These are phyloP conservation scores for Apostasia shenzhenica DNA, from an alignment of 106 monocot species.

Conservation along the genomic window DNA sequence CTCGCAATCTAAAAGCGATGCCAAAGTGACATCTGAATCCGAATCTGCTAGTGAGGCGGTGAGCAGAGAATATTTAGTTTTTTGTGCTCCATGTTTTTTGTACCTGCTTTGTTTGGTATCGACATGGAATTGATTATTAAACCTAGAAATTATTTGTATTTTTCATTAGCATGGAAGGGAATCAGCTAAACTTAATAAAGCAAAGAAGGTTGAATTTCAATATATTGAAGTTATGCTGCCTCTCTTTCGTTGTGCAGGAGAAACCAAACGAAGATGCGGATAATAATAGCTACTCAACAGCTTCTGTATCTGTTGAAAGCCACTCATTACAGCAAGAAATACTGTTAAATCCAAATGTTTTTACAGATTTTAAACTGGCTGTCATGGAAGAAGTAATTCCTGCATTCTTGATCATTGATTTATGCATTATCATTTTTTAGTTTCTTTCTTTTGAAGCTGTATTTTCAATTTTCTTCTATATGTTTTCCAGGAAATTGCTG, in stretches of 20 bases:
- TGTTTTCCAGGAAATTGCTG: constrained; percentile 63
- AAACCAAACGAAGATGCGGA: constrained; percentile 10
- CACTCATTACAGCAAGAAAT: constrained; percentile 27
- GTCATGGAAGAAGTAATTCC: constrained; percentile 60
- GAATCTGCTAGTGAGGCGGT: constrained; percentile 22
- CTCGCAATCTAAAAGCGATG: constrained; percentile 11
- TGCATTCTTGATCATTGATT: background rate
- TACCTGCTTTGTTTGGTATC: no score
- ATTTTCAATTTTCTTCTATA: background rate
- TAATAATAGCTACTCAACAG: constrained; percentile 10
- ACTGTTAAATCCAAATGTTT: constrained; percentile 90
- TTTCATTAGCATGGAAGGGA: no score
- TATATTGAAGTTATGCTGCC: no score
- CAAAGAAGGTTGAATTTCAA: no score
- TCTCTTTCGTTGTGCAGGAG: constrained; percentile 25
- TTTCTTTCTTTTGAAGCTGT: background rate
- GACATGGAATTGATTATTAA: no score
- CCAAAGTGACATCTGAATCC: constrained; percentile 13
- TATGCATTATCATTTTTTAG: background rate
- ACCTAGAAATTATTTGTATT: no score
- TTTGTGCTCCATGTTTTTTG: constrained; percentile 1
- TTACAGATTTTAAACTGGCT: constrained; percentile 85
- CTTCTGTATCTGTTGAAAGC: constrained; percentile 14
- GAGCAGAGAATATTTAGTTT: constrained; percentile 1
- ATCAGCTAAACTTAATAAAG: no score